Evolutionary conservation across 768 basidiomycete genomes (phyloP).

Genomic region (Nidularia sp.): DNA sequence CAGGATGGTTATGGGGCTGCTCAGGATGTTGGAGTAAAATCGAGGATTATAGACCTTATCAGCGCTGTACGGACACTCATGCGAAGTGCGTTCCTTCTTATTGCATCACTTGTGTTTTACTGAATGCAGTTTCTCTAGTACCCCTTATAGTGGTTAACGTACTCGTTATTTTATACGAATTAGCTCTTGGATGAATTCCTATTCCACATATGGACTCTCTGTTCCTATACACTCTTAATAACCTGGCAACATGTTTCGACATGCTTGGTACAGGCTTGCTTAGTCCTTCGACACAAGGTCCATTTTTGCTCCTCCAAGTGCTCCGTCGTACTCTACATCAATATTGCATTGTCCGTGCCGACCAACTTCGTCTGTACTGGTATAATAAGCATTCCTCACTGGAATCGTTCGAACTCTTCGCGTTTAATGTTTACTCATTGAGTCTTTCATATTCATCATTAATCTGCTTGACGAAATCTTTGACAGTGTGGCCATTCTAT

Average conservation of each 20-base stretch:
- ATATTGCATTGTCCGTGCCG: too few species aligned
- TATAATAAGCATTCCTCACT: background rate
- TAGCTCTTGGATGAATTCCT: slow-evolving; percentile 51
- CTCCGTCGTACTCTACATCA: too few species aligned
- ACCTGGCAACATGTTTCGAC: too few species aligned
- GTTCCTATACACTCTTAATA: too few species aligned
- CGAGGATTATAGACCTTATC: slow-evolving; percentile 86
- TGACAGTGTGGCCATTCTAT: slow-evolving; percentile 68
- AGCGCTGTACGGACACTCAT: slow-evolving; percentile 94
- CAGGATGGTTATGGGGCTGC: slow-evolving; percentile 52
- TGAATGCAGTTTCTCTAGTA: slow-evolving; percentile 45
- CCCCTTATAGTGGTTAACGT: slow-evolving; percentile 88
- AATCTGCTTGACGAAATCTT: slow-evolving; percentile 78
- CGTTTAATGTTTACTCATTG: slow-evolving; percentile 30
- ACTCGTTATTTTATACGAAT: slow-evolving; percentile 81
- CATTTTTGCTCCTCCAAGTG: too few species aligned
- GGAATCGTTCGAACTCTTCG: background rate
- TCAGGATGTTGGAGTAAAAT: slow-evolving; percentile 73
- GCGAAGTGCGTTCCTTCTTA: slow-evolving; percentile 67
- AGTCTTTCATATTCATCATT: slow-evolving; percentile 66
- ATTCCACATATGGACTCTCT: too few species aligned
- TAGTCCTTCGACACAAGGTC: too few species aligned
- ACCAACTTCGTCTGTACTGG: too few species aligned
- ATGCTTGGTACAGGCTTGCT: too few species aligned
- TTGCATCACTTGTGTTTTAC: slow-evolving; percentile 6